Conservation (phyloP, 2,329 filamentous ascomycete species). For the Coniochaeta hoffmannii region DNA sequence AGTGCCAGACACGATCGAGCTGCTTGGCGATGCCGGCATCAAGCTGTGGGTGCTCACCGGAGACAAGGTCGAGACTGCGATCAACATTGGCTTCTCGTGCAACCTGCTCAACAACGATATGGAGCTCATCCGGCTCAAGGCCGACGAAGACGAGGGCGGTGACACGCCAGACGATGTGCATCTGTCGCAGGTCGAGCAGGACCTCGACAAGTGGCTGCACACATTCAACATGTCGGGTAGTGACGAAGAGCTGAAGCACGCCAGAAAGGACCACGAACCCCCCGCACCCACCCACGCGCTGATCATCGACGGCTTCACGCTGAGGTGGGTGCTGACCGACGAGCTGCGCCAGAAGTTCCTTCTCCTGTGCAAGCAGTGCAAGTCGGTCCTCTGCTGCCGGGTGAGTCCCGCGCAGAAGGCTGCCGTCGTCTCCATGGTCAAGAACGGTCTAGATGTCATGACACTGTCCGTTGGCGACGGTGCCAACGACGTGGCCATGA, state of each 20-base stretch:
- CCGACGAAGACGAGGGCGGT: constrained; percentile 62
- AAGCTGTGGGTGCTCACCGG: constrained; percentile 98
- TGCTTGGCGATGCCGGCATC: constrained; percentile 88
- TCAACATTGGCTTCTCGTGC: constrained; percentile 99
- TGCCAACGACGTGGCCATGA: constrained; percentile 96
- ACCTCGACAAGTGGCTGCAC: constrained; percentile 67
- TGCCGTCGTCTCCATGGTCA: constrained; percentile 93
- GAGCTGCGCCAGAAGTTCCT: constrained; percentile 84
- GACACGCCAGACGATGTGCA: constrained; percentile 38
- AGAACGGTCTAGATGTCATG: constrained; percentile 91
- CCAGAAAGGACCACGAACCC: constrained; percentile 76
- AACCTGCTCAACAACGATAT: constrained; percentile 96
- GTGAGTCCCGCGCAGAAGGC: constrained; percentile 97
- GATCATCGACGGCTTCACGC: constrained; percentile 88
- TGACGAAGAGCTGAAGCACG: constrained; percentile 74
- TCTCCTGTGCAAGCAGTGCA: constrained; percentile 93
- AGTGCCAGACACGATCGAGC: constrained; percentile 88
- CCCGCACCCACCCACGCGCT: constrained; percentile 85
- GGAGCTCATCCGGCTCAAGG: constrained; percentile 87
- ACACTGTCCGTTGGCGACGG: constrained; percentile 90
- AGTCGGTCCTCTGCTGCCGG: constrained; percentile 92
- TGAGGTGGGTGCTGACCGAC: constrained; percentile 81
- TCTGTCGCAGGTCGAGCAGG: constrained; percentile 53
- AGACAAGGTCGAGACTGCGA: constrained; percentile 97
- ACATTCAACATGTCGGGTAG: constrained; percentile 75